Conservation (phyloP, 1,284 basidiomycete species). For the Ceratobasidium sp. region DNA sequence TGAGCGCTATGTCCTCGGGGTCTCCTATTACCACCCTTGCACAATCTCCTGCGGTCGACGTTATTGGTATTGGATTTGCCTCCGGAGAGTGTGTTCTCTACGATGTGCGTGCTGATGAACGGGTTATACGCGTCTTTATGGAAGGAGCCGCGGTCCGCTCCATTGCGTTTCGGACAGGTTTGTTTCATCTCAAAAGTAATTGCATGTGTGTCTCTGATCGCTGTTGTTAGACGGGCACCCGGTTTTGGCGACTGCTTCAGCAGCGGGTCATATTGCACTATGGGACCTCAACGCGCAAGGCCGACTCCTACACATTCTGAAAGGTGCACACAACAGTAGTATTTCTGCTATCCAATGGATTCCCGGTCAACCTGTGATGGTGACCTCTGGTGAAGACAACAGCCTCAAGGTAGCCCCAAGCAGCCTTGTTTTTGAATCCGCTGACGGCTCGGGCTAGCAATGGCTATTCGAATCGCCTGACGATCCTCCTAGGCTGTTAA, state of each 20-base stretch:
- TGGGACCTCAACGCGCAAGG: conserved; percentile 90
- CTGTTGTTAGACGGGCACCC: conserved; percentile 75
- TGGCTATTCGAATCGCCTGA: conserved; percentile 96
- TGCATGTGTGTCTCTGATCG: background rate
- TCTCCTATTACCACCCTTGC: conserved; percentile 75
- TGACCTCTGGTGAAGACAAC: conserved; percentile 90
- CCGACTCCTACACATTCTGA: conserved; percentile 78
- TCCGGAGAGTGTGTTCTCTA: conserved; percentile 89
- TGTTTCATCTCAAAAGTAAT: conserved; percentile 48
- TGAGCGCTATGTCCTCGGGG: conserved; percentile 49
- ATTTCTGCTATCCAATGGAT: conserved; percentile 87
- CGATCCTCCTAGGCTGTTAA: conserved; percentile 83
- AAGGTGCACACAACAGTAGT: conserved; percentile 84
- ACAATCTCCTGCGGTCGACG: conserved; percentile 95
- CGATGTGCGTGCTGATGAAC: conserved; percentile 89
- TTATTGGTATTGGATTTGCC: conserved; percentile 88
- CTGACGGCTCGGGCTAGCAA: conserved; percentile 68
- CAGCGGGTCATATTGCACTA: conserved; percentile 84
- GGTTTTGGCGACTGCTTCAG: conserved; percentile 83
- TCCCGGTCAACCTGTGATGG: conserved; percentile 84
- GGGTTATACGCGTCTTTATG: conserved; percentile 87
- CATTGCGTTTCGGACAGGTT: conserved; percentile 87
- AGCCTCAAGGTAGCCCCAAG: conserved; percentile 75
- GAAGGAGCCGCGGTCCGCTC: conserved; percentile 77
- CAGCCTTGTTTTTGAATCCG: conserved; percentile 2